These are phyloP conservation scores for Tulasnella sp. DNA, from an alignment of 768 basidiomycete genomes.

Conservation along the genomic window DNA sequence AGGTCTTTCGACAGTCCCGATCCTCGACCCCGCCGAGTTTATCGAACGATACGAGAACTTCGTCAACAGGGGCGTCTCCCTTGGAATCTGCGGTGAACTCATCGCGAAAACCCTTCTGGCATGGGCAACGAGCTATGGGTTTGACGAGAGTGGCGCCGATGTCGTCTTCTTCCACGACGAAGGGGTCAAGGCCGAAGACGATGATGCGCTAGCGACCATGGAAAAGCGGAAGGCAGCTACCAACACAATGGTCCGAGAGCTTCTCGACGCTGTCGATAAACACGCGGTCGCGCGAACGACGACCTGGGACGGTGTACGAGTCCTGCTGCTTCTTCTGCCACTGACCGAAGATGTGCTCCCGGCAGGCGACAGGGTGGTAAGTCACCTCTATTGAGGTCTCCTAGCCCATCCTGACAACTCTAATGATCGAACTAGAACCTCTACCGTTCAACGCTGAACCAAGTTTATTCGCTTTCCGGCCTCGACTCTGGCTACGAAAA, in stretches of 20 bases:
- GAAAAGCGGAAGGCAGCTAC: slow-evolving; percentile 58
- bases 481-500: slow-evolving; percentile 52
- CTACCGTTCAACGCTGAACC: slow-evolving; percentile 78
- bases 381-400: neutral
- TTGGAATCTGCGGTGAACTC: slow-evolving; percentile 74
- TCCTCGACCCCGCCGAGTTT: slow-evolving; percentile 82
- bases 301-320: slow-evolving; percentile 83
- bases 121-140: slow-evolving; percentile 88
- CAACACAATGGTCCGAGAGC: slow-evolving; percentile 71
- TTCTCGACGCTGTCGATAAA: slow-evolving; percentile 79
- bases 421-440: slow-evolving; percentile 51
- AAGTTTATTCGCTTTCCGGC: slow-evolving; percentile 75
- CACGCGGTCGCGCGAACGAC: slow-evolving; percentile 78
- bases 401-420: neutral
- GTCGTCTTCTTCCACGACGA: slow-evolving; percentile 36
- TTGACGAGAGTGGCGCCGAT: slow-evolving; percentile 75
- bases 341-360: slow-evolving; percentile 51
- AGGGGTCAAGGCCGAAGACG: neutral
- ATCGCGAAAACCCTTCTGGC: slow-evolving; percentile 81
- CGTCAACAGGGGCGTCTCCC: slow-evolving; percentile 40
- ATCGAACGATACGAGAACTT: slow-evolving; percentile 55
- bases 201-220: slow-evolving; percentile 17
- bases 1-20: slow-evolving; percentile 61
- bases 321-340: slow-evolving; percentile 76
- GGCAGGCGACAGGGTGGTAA: neutral